phyloP scores from a whole-genome alignment of 2,329 filamentous ascomycete genomes.

The Fusarium sp. region DNA sequence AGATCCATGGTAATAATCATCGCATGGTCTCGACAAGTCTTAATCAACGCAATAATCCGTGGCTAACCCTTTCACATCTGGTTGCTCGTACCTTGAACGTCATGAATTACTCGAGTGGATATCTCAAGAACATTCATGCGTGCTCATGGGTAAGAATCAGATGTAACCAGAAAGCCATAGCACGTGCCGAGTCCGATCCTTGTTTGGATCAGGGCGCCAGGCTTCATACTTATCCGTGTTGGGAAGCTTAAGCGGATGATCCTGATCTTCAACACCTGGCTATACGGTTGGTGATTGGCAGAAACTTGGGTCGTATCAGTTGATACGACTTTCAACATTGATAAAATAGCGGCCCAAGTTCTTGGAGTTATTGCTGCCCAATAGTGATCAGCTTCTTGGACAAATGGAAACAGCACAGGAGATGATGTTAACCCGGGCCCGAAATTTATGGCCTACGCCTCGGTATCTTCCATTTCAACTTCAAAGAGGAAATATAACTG shows the following conservation, averaged over 20 bases:
- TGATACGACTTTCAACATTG: neutral
- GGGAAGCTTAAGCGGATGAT: neutral
- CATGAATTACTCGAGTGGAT: neutral
- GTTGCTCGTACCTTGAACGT: neutral
- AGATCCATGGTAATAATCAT: neutral
- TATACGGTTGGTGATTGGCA: neutral
- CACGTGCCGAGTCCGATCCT: neutral
- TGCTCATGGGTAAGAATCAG: neutral
- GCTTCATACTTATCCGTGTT: neutral
- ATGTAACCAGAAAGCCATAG: no score
- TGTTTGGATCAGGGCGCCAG: neutral
- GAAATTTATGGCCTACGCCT: neutral
- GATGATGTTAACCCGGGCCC: neutral
- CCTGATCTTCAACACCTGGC: neutral
- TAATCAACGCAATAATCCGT: fast-evolving
- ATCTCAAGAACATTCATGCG: neutral
- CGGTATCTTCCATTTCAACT: no score
- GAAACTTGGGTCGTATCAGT: neutral
- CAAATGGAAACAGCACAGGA: neutral
- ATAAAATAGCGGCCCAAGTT: neutral
- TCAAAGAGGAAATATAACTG: neutral
- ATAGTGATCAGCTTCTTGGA: neutral
- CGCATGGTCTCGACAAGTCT: neutral
- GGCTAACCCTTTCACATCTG: neutral
- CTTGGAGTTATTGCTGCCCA: neutral